Base-by-base conservation (phyloP, 2,329 filamentous ascomycete genomes). In the Ceratocystis ficicola region DNA sequence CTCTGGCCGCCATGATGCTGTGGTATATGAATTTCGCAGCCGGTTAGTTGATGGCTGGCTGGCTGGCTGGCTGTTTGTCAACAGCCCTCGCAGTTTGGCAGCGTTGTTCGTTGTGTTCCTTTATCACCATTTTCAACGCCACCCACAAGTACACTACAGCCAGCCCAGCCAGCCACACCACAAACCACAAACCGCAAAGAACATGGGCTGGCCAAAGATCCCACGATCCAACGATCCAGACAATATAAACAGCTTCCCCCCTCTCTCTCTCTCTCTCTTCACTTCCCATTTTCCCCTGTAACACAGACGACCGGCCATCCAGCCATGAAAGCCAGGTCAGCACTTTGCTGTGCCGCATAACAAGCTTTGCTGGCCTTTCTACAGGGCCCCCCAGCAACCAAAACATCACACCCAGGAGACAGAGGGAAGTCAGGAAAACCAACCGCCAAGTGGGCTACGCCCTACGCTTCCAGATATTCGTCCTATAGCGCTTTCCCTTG, bases 271-370 rank as follows among this genome's bases (percentile, higher is more conserved):
- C 20, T 48, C 17, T 48, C 48, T 15, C 48, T 52, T 52, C 28
- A 5, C 28, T 28, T 57, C 30, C 52, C 22, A n/a, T 22, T 5
- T 57, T 5, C 52, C 55, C 55, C 55, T 59, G 28, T 59, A 32
- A 5, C 17, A 32, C 28, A 36, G 55, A 30, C 28, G 15, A 30
- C 25, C 28, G 55, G 55, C 55, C 22, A 41, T 41, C 36, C 36
- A 41, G 36, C 36, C 36, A 41, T 41, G 36, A 41, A 41, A 41
- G 48, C 48, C 48, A 52, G 48, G 48, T 52, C 48, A 52, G 48
- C 48, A 52, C 48, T 52, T 52, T 52, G 48, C 48, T 52, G 48
- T 52, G 48, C 48, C 28, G 48, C 48, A 52, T 52, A 22, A 10
- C 15, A 52, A 25, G 17, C 48, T 28, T 52, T 52, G 22, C 25